Evolutionary conservation across 2,329 filamentous ascomycete species (phyloP), one percentile per base, ranked within the genome.

Genomic region (Penicillium sp.): DNA sequence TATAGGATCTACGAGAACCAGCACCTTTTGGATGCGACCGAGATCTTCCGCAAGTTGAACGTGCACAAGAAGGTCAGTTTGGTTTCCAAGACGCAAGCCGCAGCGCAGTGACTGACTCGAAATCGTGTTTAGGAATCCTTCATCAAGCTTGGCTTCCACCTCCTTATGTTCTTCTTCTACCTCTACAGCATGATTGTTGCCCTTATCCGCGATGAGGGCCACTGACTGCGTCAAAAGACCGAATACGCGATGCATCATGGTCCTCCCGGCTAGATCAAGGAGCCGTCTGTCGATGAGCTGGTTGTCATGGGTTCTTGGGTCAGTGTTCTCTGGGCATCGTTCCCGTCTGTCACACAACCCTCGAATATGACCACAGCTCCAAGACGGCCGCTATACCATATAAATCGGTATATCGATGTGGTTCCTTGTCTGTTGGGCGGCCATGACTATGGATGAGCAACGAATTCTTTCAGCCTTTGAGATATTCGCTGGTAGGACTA

Each of bases 91-190:
- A 26, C 18, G 16, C 32, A 29, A 34, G 2, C 32, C 16, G 20
- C 40, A 39, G 26, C 8, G 22, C 34, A 22, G 10, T 59, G 20
- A 50, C 53, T 63, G 50, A 67, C 45, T 53, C 39, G 11, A 16
- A 13, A 18, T 22, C 8, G 29, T 45, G 20, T n/a, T 24, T 64
- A 96, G 92, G 94, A 99, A 85, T 97, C 94, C 0, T 99, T 99
- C 77, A 88, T 94, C 81, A 99, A 99, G 82, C 90, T 99, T 42
- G 94, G 93, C 55, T 99, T 99, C 84, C 94, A 99, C 78, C 82
- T 99, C 59, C 77, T 99, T 79, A 97, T 99, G 92, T 99, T 99
- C 85, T 99, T 99, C 87, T 99, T 97, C 85, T 99, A 99, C 81
- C 89, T 99, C 55, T 96, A 96, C 85, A 95, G 90, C 87, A 95